Conservation (phyloP, 2,329 filamentous ascomycete genomes). For the Purpureocillium takamizusanense region DNA sequence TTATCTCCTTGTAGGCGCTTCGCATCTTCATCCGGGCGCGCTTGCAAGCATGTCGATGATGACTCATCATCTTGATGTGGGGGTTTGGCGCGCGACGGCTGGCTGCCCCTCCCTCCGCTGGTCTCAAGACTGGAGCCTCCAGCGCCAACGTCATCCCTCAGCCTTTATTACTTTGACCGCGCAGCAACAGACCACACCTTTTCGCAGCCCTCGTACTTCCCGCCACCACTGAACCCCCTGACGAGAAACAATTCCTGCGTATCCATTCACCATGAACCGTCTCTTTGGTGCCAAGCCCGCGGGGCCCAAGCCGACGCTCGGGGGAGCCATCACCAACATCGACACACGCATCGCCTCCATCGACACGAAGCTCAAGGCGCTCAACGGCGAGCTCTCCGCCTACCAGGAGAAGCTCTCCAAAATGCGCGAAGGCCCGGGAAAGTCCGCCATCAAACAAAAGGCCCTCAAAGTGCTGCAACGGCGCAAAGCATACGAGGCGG, state of each 20-base stretch:
- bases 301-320: conserved; percentile 82
- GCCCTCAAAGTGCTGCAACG: conserved; percentile 90
- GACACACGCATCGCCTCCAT: conserved; percentile 77
- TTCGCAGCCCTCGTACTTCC: neutral
- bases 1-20: too few relatives aligned
- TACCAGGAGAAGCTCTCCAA: conserved; percentile 83
- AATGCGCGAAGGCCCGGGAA: conserved; percentile 93
- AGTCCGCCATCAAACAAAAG: conserved; percentile 86
- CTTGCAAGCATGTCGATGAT: too few relatives aligned
- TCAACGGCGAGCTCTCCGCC: conserved; percentile 80
- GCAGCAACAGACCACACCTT: neutral
- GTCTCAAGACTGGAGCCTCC: too few relatives aligned
- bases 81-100: too few relatives aligned
- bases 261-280: conserved; percentile 66
- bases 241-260: too few relatives aligned
- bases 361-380: conserved; percentile 87
- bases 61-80: too few relatives aligned
- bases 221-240: neutral
- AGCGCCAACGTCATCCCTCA: too few relatives aligned
- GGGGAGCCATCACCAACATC: conserved; percentile 74
- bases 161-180: too few relatives aligned
- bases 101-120: too few relatives aligned
- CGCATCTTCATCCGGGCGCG: too few relatives aligned
- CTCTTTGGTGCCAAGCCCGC: conserved; percentile 85
- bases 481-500: conserved; percentile 86